These are phyloP conservation scores for Kodamaea sp. DNA, from an alignment of 1,139 yeast species.

Conservation along the genomic window DNA sequence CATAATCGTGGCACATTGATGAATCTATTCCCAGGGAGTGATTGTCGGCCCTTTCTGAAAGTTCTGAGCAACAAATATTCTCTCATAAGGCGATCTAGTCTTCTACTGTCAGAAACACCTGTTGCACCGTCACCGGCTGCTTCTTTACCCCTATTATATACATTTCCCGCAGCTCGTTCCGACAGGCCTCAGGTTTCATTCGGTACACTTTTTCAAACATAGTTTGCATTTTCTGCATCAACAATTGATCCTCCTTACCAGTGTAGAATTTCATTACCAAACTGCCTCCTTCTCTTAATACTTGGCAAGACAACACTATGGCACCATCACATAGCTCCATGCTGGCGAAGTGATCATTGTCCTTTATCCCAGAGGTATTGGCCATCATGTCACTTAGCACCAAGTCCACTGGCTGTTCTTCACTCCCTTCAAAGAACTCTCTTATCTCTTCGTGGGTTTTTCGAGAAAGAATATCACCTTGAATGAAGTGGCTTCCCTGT, in stretches of 20 bases:
- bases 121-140: constrained; percentile 8
- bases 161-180: constrained; percentile 43
- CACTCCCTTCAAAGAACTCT: constrained; percentile 13
- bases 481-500: constrained; percentile 39
- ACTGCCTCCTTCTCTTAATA: constrained; percentile 35
- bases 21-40: no score
- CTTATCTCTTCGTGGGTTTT: constrained; percentile 34
- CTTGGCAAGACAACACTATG: constrained; percentile 27
- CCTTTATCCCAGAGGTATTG: constrained; percentile 47
- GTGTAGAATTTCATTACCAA: constrained; percentile 45
- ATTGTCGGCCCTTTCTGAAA: no score
- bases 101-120: constrained; percentile 9
- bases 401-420: constrained; percentile 26
- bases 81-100: no score
- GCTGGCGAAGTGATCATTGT: constrained; percentile 45
- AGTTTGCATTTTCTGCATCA: constrained; percentile 26
- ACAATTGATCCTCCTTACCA: constrained; percentile 37
- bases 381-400: constrained; percentile 52
- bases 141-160: constrained; percentile 33
- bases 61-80: no score
- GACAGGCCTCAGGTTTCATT: constrained; percentile 40
- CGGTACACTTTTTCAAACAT: constrained; percentile 35
- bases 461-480: constrained; percentile 42
- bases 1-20: no score
- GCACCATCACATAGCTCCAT: constrained; percentile 49